Base-by-base conservation (phyloP, 805 yeast genomes). In the Suhomyces tanzawaensis region DNA sequence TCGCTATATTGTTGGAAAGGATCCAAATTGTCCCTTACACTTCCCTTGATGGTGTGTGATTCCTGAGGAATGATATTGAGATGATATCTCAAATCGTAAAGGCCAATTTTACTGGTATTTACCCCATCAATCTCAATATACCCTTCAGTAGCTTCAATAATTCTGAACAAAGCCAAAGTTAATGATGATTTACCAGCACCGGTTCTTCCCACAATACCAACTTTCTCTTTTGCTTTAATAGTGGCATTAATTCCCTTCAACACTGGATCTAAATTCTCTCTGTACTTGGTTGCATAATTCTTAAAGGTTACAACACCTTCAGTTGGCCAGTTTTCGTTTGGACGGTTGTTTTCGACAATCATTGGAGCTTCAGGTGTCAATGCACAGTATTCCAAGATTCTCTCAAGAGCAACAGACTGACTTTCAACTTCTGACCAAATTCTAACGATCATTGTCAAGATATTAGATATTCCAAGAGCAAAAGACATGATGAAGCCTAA, bases 181-280 rank as follows among this genome's bases (percentile, higher is more conserved):
- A 89, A 71, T 1, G 95, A 82, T 0, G 93, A 82, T 60, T 89
- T 89, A 37, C 68, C 66, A 3, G 82, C 77, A 7, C 73, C 74
- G 58, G 98, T 90, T 57, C 98, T 77, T 18, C 98, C 98, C 40
- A 91, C 97, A 61, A 90, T 89, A 45, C 98, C 98, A 55, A 90
- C 72, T 60, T 91, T 91, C 58, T 91, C 97, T 40, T 76, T 69
- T 1, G 90, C 78, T 33, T 78, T 72, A 50, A 91, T 78, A 9
- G 74, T 64, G 17, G 91, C 55, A 41, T 67, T 72, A 50, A 91
- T 76, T 41, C 81, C 68, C 51, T 81, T 84, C 62, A 91, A 69
- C 3, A 87, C 93, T 14, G 85, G 73, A 34, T 86, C 95, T 46
- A 91, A 71, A 42, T 82, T 89, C 11, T 81, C 77, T 59, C 96